A percentile compares a stretch with the other conserved stretches of the same genome.
These are phyloP conservation scores for Amanita polypyramis DNA, from an alignment of 768 basidiomycete genomes.

Conservation along the genomic window DNA sequence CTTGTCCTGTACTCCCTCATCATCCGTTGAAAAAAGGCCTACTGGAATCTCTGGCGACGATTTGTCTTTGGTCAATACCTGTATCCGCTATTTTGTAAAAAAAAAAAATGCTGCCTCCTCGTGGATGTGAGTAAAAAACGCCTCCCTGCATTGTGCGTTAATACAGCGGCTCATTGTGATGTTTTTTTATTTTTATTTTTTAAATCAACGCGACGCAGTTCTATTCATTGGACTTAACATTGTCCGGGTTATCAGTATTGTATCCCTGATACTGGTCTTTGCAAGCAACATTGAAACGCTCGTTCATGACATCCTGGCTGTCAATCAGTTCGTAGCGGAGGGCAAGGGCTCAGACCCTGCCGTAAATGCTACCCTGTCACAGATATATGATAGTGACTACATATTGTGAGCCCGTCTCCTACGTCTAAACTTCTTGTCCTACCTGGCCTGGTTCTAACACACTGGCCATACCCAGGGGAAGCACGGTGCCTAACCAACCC, in stretches of 20 bases:
- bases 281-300: slow-evolving; percentile 69
- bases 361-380: slow-evolving; percentile 18
- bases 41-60: neutral
- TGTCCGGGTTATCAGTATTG: slow-evolving; percentile 70
- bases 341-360: slow-evolving; percentile 19
- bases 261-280: slow-evolving; percentile 71
- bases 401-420: slow-evolving; percentile 43
- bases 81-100: too few relatives aligned
- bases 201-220: slow-evolving; percentile 26
- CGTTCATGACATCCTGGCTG: slow-evolving; percentile 63
- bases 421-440: neutral
- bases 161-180: too few relatives aligned
- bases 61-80: neutral
- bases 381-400: slow-evolving; percentile 57
- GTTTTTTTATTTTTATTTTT: too few relatives aligned
- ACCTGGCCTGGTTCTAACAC: neutral
- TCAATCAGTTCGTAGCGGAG: slow-evolving; percentile 50
- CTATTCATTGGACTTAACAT: slow-evolving; percentile 72
- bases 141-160: neutral
- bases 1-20: too few relatives aligned
- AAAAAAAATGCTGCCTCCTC: slow-evolving; percentile 26
- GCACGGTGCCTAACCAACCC: slow-evolving; percentile 85
- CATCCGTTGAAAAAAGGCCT: too few relatives aligned
- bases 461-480: slow-evolving; percentile 30
- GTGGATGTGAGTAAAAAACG: slow-evolving; percentile 21